A percentile compares a stretch with the other conserved stretches of the same genome.
phyloP scores from a whole-genome alignment of 176 grass and related monocot genomes.

The Tillandsia leiboldiana region DNA sequence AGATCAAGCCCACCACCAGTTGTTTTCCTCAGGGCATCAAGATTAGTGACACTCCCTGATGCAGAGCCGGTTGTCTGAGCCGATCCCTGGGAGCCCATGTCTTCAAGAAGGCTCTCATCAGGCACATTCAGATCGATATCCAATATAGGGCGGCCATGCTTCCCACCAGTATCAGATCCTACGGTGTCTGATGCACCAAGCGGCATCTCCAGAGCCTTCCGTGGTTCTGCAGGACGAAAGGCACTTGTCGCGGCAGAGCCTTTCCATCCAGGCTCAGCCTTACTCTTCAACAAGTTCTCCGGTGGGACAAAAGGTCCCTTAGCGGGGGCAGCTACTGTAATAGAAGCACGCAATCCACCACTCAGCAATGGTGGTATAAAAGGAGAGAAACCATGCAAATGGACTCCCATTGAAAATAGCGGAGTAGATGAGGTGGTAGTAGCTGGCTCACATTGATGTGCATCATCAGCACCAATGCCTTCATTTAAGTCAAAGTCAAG shows the following conservation, averaged over 20 bases:
- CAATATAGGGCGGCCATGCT: slow-evolving; percentile 31
- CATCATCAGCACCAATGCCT: too few species aligned
- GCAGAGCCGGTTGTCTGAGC: slow-evolving; percentile 41
- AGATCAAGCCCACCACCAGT: too few species aligned
- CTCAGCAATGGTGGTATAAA: too few species aligned
- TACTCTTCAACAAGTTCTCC: slow-evolving; percentile 49
- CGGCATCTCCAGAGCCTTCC: slow-evolving; percentile 49
- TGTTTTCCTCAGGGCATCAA: too few species aligned
- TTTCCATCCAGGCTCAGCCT: slow-evolving; percentile 72
- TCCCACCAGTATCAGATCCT: slow-evolving; percentile 30
- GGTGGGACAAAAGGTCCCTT: slow-evolving; percentile 68
- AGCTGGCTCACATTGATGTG: too few species aligned
- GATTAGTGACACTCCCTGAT: too few species aligned
- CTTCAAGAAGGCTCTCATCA: slow-evolving; percentile 53
- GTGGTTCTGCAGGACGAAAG: slow-evolving; percentile 59
- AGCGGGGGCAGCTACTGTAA: slow-evolving; percentile 59
- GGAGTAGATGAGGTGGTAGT: too few species aligned
- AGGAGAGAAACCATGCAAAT: too few species aligned
- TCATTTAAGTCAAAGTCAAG: slow-evolving; percentile 82
- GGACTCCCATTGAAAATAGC: too few species aligned
- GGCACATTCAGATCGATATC: slow-evolving; percentile 82
- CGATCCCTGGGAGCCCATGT: slow-evolving; percentile 36
- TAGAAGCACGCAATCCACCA: slow-evolving; percentile 34
- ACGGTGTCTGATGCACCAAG: slow-evolving; percentile 21
- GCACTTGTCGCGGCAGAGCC: slow-evolving; percentile 81